Conservation (phyloP, 495 filamentous ascomycete species). For the Penicillium mononematosum region DNA sequence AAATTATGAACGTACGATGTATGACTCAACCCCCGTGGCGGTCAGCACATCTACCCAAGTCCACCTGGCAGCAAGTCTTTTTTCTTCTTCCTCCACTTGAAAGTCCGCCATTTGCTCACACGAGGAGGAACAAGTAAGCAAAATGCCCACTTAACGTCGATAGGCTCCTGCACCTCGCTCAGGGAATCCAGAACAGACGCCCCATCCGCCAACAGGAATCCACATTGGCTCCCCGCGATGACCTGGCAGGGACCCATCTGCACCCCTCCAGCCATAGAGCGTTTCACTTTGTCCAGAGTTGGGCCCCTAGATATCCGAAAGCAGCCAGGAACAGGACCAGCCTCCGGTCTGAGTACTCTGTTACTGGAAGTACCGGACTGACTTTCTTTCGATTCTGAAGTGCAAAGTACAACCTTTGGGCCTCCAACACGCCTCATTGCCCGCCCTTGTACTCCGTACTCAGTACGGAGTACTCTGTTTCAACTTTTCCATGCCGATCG, state of each 20-base stretch:
- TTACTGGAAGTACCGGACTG: neutral
- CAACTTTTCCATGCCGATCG: slow-evolving; percentile 10
- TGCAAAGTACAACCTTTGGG: neutral
- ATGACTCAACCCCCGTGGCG: slow-evolving; percentile 10
- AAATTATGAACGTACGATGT: neutral
- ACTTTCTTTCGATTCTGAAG: neutral
- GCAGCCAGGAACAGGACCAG: slow-evolving; percentile 10
- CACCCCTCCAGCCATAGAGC: slow-evolving; percentile 8
- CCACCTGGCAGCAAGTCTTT: neutral
- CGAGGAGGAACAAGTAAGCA: slow-evolving; percentile 3
- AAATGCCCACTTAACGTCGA: slow-evolving; percentile 8
- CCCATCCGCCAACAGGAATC: slow-evolving; percentile 12
- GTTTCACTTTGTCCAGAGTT: slow-evolving; percentile 10
- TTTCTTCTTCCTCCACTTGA: neutral
- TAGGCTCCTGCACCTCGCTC: slow-evolving; percentile 8
- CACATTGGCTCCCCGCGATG: slow-evolving; percentile 36
- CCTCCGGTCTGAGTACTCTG: neutral
- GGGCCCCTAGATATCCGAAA: slow-evolving; percentile 21
- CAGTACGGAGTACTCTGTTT: neutral
- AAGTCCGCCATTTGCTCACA: slow-evolving; percentile 3
- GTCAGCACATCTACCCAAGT: slow-evolving; percentile 20
- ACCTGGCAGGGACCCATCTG: slow-evolving; percentile 33
- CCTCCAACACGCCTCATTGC: neutral
- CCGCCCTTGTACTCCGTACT: neutral
- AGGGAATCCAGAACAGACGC: slow-evolving; percentile 3